Evolutionary conservation across 2,329 filamentous ascomycete species (phyloP).

Genomic region (Chaetomium sp.): DNA sequence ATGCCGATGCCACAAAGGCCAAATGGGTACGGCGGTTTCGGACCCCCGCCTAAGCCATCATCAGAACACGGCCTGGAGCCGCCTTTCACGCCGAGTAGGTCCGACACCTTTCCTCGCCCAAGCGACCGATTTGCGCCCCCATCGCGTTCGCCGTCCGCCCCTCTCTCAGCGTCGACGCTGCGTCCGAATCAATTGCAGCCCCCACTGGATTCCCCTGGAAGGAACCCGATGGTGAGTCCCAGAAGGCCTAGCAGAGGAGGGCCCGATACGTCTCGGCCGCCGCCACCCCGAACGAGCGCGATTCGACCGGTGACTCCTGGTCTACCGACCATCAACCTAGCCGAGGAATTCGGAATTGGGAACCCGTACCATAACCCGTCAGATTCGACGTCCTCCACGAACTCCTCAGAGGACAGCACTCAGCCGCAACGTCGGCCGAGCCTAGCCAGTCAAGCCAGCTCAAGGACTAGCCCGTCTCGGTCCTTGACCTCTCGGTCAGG

Average conservation of each 20-base stretch:
- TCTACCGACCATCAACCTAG: conserved; percentile 45
- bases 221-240: conserved; percentile 20
- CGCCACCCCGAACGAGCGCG: conserved; percentile 47
- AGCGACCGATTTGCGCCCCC: conserved; percentile 34
- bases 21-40: conserved; percentile 54
- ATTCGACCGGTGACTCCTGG: conserved; percentile 35
- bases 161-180: conserved; percentile 27
- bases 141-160: conserved; percentile 42
- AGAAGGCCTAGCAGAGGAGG: conserved; percentile 38
- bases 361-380: conserved; percentile 61
- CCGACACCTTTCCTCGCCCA: conserved; percentile 48
- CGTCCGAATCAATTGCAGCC: conserved; percentile 28
- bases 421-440: conserved; percentile 39
- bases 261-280: conserved; percentile 45
- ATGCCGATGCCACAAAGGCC: conserved; percentile 39
- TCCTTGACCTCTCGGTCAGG: conserved; percentile 31
- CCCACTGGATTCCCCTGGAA: conserved; percentile 21
- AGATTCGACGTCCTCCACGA: conserved; percentile 58
- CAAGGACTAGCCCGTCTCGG: conserved; percentile 49
- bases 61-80: conserved; percentile 33
- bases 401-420: conserved; percentile 46
- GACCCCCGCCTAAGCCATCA: conserved; percentile 36
- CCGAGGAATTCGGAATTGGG: conserved; percentile 52
- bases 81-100: conserved; percentile 36
- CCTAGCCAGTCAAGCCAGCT: conserved; percentile 53